Base-by-base conservation (phyloP, 805 yeast genomes). In the Cyberlindnera subsufficiens region DNA sequence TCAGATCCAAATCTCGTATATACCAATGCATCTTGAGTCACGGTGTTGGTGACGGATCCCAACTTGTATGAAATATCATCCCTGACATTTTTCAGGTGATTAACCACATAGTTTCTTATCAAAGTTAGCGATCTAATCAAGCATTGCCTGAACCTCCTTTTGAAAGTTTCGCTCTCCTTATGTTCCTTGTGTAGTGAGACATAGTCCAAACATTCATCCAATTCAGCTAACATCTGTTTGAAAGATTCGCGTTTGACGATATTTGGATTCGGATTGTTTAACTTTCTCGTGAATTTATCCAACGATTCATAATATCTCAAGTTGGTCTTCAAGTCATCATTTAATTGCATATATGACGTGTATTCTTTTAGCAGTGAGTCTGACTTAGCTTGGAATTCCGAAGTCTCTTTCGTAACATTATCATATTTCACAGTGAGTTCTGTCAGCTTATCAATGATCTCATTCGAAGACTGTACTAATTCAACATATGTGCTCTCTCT, bases 121-220 rank as follows among this genome's bases (percentile, higher is more conserved):
- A 91, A 67, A 0, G 93, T 79, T 37, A 88, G 69, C 1, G 95
- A 82, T 45, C 96, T 73, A 1, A 90, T 80, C 73, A 88, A 71
- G 55, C 96, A 86, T 53, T 86, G 95, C 47, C 85, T 77, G 64
- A 86, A 87, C 45, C 90, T 74, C 49, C 80, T 77, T 38, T 72
- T 74, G 58, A 86, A 88, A 2, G 77, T 56, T 22, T 80, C 91
- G 10, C 77, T 67, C 42, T 89, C 96, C 27, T 22, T 22, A 30
- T 47, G 37, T n/a, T 48, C 52, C 55, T 77, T 80, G 55, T 84
- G 83, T 44, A 80, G 80, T 6, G 68, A 61, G 41, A 81, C 69
- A 58, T 86, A 90, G 2, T 55, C 63, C 32, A 90, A 62, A 30
- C 95, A 86, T 14, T 63, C 66, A 55, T 89, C 95, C 38, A 91